A percentile compares a stretch with the other conserved stretches of the same genome.
These are phyloP conservation scores for Cornus controversa DNA, from an alignment of 148 eudicot species.

Conservation along the genomic window DNA sequence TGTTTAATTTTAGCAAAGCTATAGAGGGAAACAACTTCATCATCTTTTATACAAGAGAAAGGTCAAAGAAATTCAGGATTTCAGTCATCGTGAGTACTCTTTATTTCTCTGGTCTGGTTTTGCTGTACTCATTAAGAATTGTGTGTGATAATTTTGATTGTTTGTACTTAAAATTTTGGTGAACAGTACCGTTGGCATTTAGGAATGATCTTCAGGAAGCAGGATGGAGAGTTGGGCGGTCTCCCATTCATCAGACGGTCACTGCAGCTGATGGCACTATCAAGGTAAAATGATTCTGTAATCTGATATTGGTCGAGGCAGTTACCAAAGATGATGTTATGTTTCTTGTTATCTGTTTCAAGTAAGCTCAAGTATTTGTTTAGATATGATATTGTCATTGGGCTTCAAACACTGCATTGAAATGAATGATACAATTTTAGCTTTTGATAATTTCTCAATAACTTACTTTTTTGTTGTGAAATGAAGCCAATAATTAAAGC, in stretches of 20 bases:
- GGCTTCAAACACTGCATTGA: neutral
- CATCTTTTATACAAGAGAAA: slow-evolving; percentile 89
- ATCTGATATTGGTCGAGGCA: neutral
- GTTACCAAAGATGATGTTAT: neutral
- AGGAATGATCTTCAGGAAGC: slow-evolving; percentile 76
- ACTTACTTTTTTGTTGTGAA: neutral
- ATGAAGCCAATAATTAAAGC: neutral
- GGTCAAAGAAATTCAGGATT: slow-evolving; percentile 72
- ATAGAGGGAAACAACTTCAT: slow-evolving; percentile 91
- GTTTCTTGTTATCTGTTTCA: neutral
- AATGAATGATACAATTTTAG: neutral
- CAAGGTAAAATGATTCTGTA: slow-evolving; percentile 46
- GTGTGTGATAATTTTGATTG: neutral
- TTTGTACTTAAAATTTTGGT: neutral
- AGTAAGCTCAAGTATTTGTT: neutral
- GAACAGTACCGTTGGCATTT: slow-evolving; percentile 79
- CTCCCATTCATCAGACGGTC: slow-evolving; percentile 60
- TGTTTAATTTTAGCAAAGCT: slow-evolving; percentile 49
- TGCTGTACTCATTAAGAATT: neutral
- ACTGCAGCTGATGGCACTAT: slow-evolving; percentile 92
- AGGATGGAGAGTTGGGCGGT: slow-evolving; percentile 90
- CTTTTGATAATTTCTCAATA: neutral
- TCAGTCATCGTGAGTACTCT: slow-evolving; percentile 57
- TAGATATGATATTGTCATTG: neutral
- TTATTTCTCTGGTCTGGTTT: neutral